Evolutionary conservation across 2,329 filamentous ascomycete species (phyloP).

Genomic region (Aspergillus udagawae): DNA sequence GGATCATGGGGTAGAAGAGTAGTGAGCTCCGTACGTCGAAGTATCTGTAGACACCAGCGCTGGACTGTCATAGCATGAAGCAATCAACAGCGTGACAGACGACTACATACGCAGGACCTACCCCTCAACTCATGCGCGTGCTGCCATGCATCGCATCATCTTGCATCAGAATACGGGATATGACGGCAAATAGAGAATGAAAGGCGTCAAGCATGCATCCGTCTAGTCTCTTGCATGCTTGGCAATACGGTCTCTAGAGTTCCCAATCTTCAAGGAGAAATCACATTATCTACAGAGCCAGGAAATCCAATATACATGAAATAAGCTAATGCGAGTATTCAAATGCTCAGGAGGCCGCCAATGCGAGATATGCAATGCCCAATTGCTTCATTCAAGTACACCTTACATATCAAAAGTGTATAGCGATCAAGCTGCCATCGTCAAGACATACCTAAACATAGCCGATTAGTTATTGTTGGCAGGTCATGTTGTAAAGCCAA

Average conservation of each 20-base stretch:
- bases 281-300: not conserved
- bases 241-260: not conserved
- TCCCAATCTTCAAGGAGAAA: not conserved
- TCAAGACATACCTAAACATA: conserved; percentile 27
- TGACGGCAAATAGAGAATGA: not conserved
- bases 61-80: too few relatives aligned
- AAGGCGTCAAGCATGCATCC: not conserved
- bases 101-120: not conserved
- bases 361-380: not conserved
- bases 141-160: not conserved
- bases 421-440: conserved; percentile 27
- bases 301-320: not conserved
- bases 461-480: conserved; percentile 1
- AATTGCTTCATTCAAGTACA: not conserved
- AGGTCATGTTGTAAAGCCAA: not conserved
- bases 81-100: not conserved
- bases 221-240: not conserved
- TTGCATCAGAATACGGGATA: not conserved
- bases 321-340: not conserved
- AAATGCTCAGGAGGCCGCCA: not conserved
- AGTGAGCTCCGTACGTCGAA: not conserved
- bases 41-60: not conserved
- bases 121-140: not conserved
- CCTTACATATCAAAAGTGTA: not conserved
- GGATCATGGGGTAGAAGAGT: not conserved